Base-by-base conservation (phyloP, 2,329 filamentous ascomycete genomes). In the Ascochyta koolunga region DNA sequence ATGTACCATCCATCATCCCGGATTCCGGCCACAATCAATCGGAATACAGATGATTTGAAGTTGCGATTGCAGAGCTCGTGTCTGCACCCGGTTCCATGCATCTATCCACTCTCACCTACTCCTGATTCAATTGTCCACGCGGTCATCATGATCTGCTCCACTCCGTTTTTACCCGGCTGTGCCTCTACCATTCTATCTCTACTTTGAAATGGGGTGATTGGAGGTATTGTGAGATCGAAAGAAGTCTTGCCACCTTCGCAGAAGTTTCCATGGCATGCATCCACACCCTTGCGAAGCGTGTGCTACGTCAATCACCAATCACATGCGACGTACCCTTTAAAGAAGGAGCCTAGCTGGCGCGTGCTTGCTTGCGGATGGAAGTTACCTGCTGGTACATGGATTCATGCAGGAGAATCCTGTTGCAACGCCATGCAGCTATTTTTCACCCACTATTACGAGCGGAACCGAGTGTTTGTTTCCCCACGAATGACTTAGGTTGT, bases 1-100 rank as follows among this genome's bases (percentile, higher is more conserved):
- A 32, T 13, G 21, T 27, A 40, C 15, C 19, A 15, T 37, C 51
- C 51, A 41, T n/a, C 35, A 37, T 24, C 51, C 51, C 31, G 45
- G 51, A 41, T 37, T 45, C 11, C 38, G 51, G 45, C 50, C 22
- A 22, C 24, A 35, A 36, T 35, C 5, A n/a, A 18, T 37, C 31
- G 24, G 6, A n/a, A 16, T 32, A 6, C 15, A 21, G 19, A 19
- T n/a, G n/a, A 36, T 37, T n/a, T 16, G 13, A 40, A 5, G 11
- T 10, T 39, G 21, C 15, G 11, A 33, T 29, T 24, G 4, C 36
- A 29, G 7, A 31, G 10, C 21, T 27, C 13, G 15, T 22, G 13
- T 16, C 24, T 18, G 5, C 24, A 4, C 19, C 15, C 10, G 16
- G 24, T 16, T 11, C 3, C 31, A 37, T 16, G 24, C 42, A 31